Evolutionary conservation across 1,284 basidiomycete genomes (phyloP).

Genomic region (Ceratobasidium sp.): DNA sequence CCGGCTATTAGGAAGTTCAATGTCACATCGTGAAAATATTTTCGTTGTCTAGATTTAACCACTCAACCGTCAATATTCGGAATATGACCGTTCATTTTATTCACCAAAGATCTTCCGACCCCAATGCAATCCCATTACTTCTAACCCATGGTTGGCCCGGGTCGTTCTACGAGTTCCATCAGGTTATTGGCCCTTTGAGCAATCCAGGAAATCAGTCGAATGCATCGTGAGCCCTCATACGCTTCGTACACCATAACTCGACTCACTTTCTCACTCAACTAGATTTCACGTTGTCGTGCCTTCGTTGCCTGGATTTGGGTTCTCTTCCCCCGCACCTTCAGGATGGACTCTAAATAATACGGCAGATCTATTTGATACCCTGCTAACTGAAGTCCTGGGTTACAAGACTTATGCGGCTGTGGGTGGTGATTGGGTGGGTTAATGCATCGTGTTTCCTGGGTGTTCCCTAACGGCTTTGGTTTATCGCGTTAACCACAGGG

Average conservation of each 20-base stretch:
- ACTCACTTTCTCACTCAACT: not conserved
- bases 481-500: slow-evolving; percentile 35
- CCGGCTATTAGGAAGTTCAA: not conserved
- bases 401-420: slow-evolving; percentile 37
- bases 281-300: slow-evolving; percentile 43
- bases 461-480: not conserved
- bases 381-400: slow-evolving; percentile 36
- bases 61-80: slow-evolving; percentile 35
- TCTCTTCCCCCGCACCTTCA: slow-evolving; percentile 33
- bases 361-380: slow-evolving; percentile 40
- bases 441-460: not conserved
- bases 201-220: slow-evolving; percentile 14
- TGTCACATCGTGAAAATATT: not conserved
- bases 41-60: slow-evolving; percentile 30
- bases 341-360: slow-evolving; percentile 37
- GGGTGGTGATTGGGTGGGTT: slow-evolving; percentile 41
- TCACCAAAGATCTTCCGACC: slow-evolving; percentile 36
- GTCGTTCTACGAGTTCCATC: slow-evolving; percentile 41
- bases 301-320: slow-evolving; percentile 43
- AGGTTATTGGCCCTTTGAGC: slow-evolving; percentile 35
- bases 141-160: slow-evolving; percentile 43
- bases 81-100: slow-evolving; percentile 42
- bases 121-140: slow-evolving; percentile 40
- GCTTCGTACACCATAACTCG: not conserved
- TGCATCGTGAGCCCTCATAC: slow-evolving; percentile 3